phyloP scores from a whole-genome alignment of 2,329 filamentous ascomycete species.

The Thelonectria olida region DNA sequence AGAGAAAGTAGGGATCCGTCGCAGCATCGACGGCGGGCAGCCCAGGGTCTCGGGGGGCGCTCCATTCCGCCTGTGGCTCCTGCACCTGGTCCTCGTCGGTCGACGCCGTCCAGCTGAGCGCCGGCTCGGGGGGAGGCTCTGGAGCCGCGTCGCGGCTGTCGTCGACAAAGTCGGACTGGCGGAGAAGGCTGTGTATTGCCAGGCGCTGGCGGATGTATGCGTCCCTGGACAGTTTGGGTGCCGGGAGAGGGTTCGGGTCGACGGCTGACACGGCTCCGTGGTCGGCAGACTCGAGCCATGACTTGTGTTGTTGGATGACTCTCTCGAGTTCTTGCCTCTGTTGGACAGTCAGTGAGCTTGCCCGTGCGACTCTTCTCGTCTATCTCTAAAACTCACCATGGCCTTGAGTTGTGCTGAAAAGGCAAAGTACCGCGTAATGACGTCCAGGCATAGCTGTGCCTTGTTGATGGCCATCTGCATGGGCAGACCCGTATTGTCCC shows the following conservation, averaged over 20 bases:
- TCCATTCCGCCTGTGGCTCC: conserved; percentile 26
- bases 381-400: conserved; percentile 28
- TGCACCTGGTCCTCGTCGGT: conserved; percentile 31
- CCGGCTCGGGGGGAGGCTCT: conserved; percentile 29
- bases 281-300: conserved; percentile 38
- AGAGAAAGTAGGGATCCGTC: conserved; percentile 32
- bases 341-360: not conserved
- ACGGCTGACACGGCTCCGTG: conserved; percentile 23
- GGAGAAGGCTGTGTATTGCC: conserved; percentile 51
- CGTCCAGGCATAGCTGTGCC: conserved; percentile 37
- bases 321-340: conserved; percentile 40
- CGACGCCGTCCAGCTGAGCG: conserved; percentile 32
- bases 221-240: conserved; percentile 32
- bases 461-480: conserved; percentile 41
- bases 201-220: conserved; percentile 43
- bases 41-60: conserved; percentile 11
- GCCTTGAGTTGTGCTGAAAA: conserved; percentile 40
- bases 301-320: conserved; percentile 36
- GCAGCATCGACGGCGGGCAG: conserved; percentile 20
- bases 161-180: conserved; percentile 51
- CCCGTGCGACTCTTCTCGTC: too few species aligned
- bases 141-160: conserved; percentile 47
- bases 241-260: conserved; percentile 16
- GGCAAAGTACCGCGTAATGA: conserved; percentile 39
- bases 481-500: conserved; percentile 35